These are phyloP conservation scores for Comarum palustre DNA, from an alignment of 306 rosid genomes.

Conservation along the genomic window DNA sequence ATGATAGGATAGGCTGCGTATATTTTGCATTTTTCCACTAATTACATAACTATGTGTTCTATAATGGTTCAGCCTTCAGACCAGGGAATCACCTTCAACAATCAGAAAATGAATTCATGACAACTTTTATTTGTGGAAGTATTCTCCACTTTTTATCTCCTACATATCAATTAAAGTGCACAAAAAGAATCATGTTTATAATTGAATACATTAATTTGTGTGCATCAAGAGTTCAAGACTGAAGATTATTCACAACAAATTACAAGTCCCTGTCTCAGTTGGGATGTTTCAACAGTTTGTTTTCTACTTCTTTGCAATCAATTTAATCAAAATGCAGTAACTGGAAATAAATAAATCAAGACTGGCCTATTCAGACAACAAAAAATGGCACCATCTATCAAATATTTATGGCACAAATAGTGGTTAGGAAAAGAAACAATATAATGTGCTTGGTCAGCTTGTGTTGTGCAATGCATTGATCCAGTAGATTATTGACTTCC, in stretches of 20 bases:
- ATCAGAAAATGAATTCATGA: background rate
- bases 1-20: background rate
- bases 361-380: background rate
- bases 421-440: background rate
- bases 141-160: background rate
- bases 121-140: background rate
- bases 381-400: background rate
- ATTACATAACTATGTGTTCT: background rate
- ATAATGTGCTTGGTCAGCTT: background rate
- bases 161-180: background rate
- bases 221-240: background rate
- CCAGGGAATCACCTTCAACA: background rate
- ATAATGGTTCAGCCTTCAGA: background rate
- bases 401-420: background rate
- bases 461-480: constrained; percentile 1
- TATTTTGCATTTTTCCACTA: background rate
- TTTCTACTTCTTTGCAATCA: background rate
- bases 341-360: background rate
- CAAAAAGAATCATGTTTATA: background rate
- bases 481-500: background rate
- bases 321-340: background rate
- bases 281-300: background rate
- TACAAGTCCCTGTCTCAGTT: background rate
- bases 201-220: background rate
- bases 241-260: background rate